Percentiles rank a stretch among this genome's conserved stretches.
Evolutionary conservation across 306 rosid species (phyloP).

Genomic region (Vicia faba): DNA sequence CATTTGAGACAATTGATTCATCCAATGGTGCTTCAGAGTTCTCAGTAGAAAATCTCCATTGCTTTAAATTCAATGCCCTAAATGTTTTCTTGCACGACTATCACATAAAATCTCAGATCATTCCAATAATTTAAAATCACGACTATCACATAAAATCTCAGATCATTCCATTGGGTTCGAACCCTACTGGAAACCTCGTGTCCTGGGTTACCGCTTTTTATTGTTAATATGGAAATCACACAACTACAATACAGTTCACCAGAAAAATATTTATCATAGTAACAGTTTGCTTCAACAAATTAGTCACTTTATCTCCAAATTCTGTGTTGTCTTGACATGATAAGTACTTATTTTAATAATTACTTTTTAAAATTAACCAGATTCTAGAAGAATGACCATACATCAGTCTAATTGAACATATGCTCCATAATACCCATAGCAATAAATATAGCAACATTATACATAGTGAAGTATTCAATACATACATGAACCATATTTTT

Average conservation of each 20-base stretch:
- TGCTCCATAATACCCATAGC: slow-evolving; percentile 9
- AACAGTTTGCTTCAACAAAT: slow-evolving; percentile 2
- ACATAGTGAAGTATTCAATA: background rate
- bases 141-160: too few relatives aligned
- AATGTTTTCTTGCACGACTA: slow-evolving; percentile 11
- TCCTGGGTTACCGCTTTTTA: too few relatives aligned
- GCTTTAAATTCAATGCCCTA: slow-evolving; percentile 23
- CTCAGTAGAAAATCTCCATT: slow-evolving; percentile 28
- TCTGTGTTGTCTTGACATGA: slow-evolving; percentile 1
- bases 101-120: slow-evolving; percentile 30
- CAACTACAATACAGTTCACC: slow-evolving; percentile 2
- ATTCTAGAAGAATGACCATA: slow-evolving; percentile 11
- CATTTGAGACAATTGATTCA: slow-evolving; percentile 27
- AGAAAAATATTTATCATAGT: background rate
- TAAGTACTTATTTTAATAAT: background rate
- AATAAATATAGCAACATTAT: background rate
- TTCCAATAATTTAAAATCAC: slow-evolving; percentile 4
- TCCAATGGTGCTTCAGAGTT: slow-evolving; percentile 19
- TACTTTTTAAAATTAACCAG: slow-evolving; percentile 29
- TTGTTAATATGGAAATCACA: slow-evolving; percentile 17
- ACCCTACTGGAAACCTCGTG: too few relatives aligned
- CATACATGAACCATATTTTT: background rate
- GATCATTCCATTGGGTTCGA: background rate
- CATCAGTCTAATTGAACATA: background rate
- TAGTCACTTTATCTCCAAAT: slow-evolving; percentile 14